Base-by-base conservation (phyloP, 148 eudicot species). In the Chenopodium suecicum region DNA sequence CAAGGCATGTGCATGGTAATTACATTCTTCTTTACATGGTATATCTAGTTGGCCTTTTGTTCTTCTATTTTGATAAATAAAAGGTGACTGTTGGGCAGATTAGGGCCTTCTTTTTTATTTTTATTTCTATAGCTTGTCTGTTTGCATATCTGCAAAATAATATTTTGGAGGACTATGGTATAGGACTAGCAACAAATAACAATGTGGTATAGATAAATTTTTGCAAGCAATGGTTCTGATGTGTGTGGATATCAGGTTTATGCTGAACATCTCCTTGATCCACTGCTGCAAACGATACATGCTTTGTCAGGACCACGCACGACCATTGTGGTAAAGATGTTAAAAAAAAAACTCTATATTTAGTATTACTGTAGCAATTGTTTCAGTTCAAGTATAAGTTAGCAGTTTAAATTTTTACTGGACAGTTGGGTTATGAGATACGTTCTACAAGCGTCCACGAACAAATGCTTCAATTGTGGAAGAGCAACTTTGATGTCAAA, bases 381-480 rank as follows among this genome's bases (percentile, higher is more conserved):
- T 63, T 34, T 8, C 10, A 3, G 16, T 71, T 13, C 2, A 50
- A 63, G 32, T 47, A 29, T 46, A 48, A 69, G 2, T 63, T 34
- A 80, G 73, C 68, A 16, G 4, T 13, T 70, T 71, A 22, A 13
- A 20, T 17, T 69, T 81, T 37, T 27, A 34, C 67, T 71, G 22
- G 52, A 81, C 85, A 95, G 98, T 79, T 95, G 85, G 98, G 98
- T 32, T 91, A 95, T 70, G 98, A 95, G 85, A 89, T 95, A 79
- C 97, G 98, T 80, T 95, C 98, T 31, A 95, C 97, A 80, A 91
- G 89, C 83, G 97, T 95, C 79, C 98, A 95, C 77, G 98, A 93
- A 75, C 87, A 88, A 87, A 95, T 95, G 98, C 93, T 95, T 82
- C 82, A 87, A 50, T 67, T 91, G 90, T 93, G 97, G 98, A 95